Base-by-base conservation (phyloP, 495 filamentous ascomycete species). In the Talaromyces ruber region DNA sequence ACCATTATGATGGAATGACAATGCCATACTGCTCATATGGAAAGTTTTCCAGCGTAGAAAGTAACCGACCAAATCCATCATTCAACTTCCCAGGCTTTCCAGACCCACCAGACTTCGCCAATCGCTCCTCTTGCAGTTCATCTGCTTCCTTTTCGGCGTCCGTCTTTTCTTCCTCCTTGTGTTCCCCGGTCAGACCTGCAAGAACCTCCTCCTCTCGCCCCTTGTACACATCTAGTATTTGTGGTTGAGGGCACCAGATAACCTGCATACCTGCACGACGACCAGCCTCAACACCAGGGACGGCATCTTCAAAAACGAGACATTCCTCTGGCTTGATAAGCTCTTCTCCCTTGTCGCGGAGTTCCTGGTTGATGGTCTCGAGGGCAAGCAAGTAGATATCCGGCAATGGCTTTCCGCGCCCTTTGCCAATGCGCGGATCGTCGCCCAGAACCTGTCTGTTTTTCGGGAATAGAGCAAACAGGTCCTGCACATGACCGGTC, bases 331-430 rank as follows among this genome's bases (percentile, higher is more conserved):
- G 90, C 54, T 66, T 78, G 47, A 99, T 86, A 64, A 88, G 85
- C 32, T 71, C 67, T 55, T 93, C 85, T 0, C 85, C 86, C 47
- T 80, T 74, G 12, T 62, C 67, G 1, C 82, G 71, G 12, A 94
- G 69, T 7, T 81, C 84, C 2, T 78, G 78, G 72, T 99, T 99
- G 67, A 99, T 88, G 1, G 85, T 89, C 74, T 90, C 78, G 54
- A 99, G 75, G 0, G 95, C 95, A 1, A 98, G 73, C 14, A 95
- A 75, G 69, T 94, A 99, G 67, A 99, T 99, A 72, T 99, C 95
- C 7, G 94, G 94, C 4, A 92, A 80, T 0, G 94, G 94, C 73
- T 99, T 99, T 14, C 94, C 95, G 11, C 90, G 76, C 0, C 94
- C 94, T 25, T 80, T 72, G 2, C 84, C 78, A 63, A 98, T 92